Conservation (phyloP, 768 basidiomycete genomes). For the Russula sp. region DNA sequence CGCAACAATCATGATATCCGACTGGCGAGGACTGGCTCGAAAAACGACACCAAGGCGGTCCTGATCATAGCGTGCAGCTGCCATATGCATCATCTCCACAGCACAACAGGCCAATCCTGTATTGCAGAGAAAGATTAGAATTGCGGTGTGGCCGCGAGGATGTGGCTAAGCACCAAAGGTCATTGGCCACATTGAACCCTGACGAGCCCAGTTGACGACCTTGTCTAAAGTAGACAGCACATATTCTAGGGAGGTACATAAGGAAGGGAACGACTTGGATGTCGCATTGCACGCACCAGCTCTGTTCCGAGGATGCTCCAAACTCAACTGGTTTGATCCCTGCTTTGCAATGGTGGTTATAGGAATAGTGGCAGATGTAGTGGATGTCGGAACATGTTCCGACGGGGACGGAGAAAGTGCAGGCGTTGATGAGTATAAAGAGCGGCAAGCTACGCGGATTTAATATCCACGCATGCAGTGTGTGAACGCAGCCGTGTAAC, state of each 20-base stretch:
- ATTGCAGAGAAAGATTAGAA: not conserved
- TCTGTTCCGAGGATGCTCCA: slow-evolving; percentile 85
- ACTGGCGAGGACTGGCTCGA: slow-evolving; percentile 97
- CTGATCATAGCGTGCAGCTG: slow-evolving; percentile 97
- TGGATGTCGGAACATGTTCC: slow-evolving; percentile 35
- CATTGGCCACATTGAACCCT: slow-evolving; percentile 99
- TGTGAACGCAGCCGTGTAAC: not conserved
- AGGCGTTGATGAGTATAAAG: slow-evolving; percentile 47
- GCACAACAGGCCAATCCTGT: slow-evolving; percentile 96
- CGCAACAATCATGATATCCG: slow-evolving; percentile 98
- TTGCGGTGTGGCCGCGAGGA: not conserved
- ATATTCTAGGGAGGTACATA: slow-evolving; percentile 58
- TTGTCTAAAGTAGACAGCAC: slow-evolving; percentile 95
- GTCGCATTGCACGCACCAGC: slow-evolving; percentile 51
- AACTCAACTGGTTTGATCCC: slow-evolving; percentile 75
- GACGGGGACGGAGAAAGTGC: slow-evolving; percentile 32
- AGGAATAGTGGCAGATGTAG: slow-evolving; percentile 43
- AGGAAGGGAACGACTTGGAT: not conserved
- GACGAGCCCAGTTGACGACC: slow-evolving; percentile 93
- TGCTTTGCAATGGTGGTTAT: slow-evolving; percentile 66
- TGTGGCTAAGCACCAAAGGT: slow-evolving; percentile 59
- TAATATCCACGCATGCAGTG: not conserved
- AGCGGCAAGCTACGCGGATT: slow-evolving; percentile 39
- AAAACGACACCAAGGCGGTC: slow-evolving; percentile 96
- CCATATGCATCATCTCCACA: slow-evolving; percentile 99